A percentile compares a stretch with the other conserved stretches of the same genome.
These are phyloP conservation scores for Arthromyces matolae DNA, from an alignment of 768 basidiomycete species.

Conservation along the genomic window DNA sequence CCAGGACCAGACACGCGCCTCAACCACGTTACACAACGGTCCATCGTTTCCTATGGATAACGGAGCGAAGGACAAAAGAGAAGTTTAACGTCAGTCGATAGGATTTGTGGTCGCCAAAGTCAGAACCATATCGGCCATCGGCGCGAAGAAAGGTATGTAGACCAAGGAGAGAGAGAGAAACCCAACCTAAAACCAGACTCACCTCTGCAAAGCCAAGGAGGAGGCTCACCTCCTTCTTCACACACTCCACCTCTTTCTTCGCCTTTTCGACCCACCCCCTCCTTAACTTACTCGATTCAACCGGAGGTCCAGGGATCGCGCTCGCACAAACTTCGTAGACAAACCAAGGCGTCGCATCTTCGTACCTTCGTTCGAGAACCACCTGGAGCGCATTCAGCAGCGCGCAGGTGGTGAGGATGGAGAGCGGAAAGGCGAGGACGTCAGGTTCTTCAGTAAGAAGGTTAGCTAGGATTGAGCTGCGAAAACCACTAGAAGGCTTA, in stretches of 20 bases:
- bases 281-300: constrained; percentile 3
- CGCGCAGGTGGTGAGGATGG: constrained; percentile 50
- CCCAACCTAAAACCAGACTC: constrained; percentile 12
- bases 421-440: constrained; percentile 48
- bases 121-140: background rate
- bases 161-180: background rate
- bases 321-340: constrained; percentile 12
- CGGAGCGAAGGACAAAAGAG: no score
- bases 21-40: constrained; percentile 12
- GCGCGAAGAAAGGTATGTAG: background rate
- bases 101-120: background rate
- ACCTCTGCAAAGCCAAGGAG: constrained; percentile 35
- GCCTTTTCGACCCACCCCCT: constrained; percentile 19
- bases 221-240: constrained; percentile 35
- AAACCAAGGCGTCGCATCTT: constrained; percentile 28
- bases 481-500: constrained; percentile 23
- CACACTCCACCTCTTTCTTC: constrained; percentile 30
- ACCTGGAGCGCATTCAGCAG: constrained; percentile 42
- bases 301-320: background rate
- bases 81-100: background rate
- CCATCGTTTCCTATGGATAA: constrained; percentile 6
- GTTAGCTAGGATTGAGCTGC: background rate
- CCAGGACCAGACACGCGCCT: background rate
- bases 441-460: constrained; percentile 41
- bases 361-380: constrained; percentile 35